phyloP scores from a whole-genome alignment of 1,139 yeast genomes.

The Tardiomyces blankii region DNA sequence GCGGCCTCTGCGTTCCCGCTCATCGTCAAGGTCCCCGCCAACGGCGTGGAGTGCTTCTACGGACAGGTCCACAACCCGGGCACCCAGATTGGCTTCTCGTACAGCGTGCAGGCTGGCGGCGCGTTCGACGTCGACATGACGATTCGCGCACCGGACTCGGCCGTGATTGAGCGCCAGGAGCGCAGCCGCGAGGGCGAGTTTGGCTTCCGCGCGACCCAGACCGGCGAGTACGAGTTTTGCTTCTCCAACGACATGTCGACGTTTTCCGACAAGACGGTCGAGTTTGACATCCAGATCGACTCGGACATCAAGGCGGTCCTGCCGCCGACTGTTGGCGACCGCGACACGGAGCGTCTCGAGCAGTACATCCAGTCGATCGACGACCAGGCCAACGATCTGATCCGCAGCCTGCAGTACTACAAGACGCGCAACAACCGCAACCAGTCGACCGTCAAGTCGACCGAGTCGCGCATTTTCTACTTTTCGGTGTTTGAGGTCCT shows the following conservation, averaged over 20 bases:
- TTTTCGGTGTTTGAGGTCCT: conserved; percentile 74
- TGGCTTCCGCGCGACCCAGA: conserved; percentile 51
- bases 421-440: conserved; percentile 89
- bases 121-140: conserved; percentile 74
- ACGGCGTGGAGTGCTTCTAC: conserved; percentile 68
- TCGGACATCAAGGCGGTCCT: conserved; percentile 52
- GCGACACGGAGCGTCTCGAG: conserved; percentile 41
- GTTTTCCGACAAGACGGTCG: conserved; percentile 78
- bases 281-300: conserved; percentile 56
- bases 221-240: conserved; percentile 90
- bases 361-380: conserved; percentile 50
- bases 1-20: conserved; percentile 30
- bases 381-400: conserved; percentile 50
- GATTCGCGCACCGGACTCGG: conserved; percentile 58
- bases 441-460: conserved; percentile 81
- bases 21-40: conserved; percentile 70
- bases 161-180: conserved; percentile 43
- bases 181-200: conserved; percentile 83
- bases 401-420: conserved; percentile 66
- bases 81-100: conserved; percentile 66
- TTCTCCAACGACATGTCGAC: conserved; percentile 82
- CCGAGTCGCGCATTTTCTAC: conserved; percentile 77
- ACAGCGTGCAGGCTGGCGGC: conserved; percentile 90
- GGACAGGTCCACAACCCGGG: conserved; percentile 55
- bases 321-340: conserved; percentile 46